Conservation (phyloP, 352 stramenopile species). For the Phytophthora boehmeriae region DNA sequence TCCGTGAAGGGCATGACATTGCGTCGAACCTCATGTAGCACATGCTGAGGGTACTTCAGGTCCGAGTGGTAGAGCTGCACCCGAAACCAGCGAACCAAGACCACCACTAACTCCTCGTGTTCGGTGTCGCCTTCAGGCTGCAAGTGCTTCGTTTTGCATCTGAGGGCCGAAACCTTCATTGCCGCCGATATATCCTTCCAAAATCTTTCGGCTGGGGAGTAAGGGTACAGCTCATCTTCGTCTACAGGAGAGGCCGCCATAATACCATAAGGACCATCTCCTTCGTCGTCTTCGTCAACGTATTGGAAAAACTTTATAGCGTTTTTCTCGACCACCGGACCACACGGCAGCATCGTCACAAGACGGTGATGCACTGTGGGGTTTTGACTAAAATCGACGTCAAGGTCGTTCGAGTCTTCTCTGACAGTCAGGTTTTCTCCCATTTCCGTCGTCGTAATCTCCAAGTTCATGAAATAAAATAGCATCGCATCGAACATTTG, state of each 20-base stretch:
- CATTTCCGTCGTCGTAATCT: slow-evolving; percentile 44
- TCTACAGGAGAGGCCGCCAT: slow-evolving; percentile 35
- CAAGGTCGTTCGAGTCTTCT: slow-evolving; percentile 43
- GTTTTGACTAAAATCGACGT: slow-evolving; percentile 7
- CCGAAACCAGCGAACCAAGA: slow-evolving; percentile 29
- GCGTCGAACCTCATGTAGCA: slow-evolving; percentile 23
- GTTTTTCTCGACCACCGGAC: slow-evolving; percentile 40
- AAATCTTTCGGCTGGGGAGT: slow-evolving; percentile 26
- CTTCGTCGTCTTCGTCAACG: slow-evolving; percentile 10
- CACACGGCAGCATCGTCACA: slow-evolving; percentile 26
- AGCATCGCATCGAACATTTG: slow-evolving; percentile 50
- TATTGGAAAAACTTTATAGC: slow-evolving; percentile 40
- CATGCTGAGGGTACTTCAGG: slow-evolving; percentile 17
- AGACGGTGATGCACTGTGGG: slow-evolving; percentile 40
- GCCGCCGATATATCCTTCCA: slow-evolving; percentile 29
- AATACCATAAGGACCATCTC: slow-evolving; percentile 18
- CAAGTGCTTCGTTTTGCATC: slow-evolving; percentile 18
- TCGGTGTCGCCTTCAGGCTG: neutral
- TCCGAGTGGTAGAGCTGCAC: slow-evolving; percentile 26
- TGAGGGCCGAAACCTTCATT: slow-evolving; percentile 34
- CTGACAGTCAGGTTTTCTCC: slow-evolving; percentile 43
- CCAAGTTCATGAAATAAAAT: slow-evolving; percentile 52
- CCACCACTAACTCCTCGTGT: slow-evolving; percentile 29
- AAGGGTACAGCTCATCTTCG: slow-evolving; percentile 37
- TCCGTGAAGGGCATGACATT: slow-evolving; percentile 22